Percentiles rank a stretch among this genome's conserved stretches.
Evolutionary conservation across 208 protist genomes (phyloP).

Genomic region (Trypanosoma cruzi): DNA sequence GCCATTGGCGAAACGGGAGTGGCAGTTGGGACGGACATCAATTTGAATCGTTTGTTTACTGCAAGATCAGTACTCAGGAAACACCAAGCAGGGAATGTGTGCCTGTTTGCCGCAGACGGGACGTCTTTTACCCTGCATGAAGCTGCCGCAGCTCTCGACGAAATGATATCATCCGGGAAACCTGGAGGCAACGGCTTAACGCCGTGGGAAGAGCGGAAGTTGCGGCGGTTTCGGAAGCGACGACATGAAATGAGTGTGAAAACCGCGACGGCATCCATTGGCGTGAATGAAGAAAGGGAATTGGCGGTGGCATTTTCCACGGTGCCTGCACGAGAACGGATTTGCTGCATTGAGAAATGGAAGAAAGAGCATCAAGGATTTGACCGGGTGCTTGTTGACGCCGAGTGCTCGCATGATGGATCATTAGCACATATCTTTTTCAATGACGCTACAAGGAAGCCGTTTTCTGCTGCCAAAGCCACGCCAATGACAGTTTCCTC

Average conservation of each 20-base stretch:
- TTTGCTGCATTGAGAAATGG: neutral
- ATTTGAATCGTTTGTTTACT: slow-evolving; percentile 54
- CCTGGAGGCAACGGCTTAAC: slow-evolving; percentile 19
- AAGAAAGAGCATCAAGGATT: slow-evolving; percentile 30
- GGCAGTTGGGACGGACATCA: slow-evolving; percentile 78
- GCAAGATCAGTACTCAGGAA: slow-evolving; percentile 48
- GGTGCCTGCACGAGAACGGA: neutral
- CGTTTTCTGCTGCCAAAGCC: slow-evolving; percentile 7
- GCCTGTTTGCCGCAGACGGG: slow-evolving; percentile 61
- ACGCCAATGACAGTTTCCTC: neutral
- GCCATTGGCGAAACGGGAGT: slow-evolving; percentile 42
- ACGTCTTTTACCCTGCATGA: slow-evolving; percentile 10
- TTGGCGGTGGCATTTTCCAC: slow-evolving; percentile 19
- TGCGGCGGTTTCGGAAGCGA: slow-evolving; percentile 24
- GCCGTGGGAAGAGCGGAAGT: slow-evolving; percentile 30
- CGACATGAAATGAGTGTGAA: neutral
- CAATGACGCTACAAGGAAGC: slow-evolving; percentile 14
- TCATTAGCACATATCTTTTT: slow-evolving; percentile 73
- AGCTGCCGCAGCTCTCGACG: slow-evolving; percentile 31
- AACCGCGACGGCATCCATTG: neutral
- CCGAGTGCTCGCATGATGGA: slow-evolving; percentile 92
- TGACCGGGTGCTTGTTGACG: slow-evolving; percentile 89
- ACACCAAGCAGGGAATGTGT: slow-evolving; percentile 35
- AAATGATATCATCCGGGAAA: neutral
- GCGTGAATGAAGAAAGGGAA: neutral